Evolutionary conservation across 495 filamentous ascomycete species (phyloP).

Genomic region (Aspergillus nanangensis): DNA sequence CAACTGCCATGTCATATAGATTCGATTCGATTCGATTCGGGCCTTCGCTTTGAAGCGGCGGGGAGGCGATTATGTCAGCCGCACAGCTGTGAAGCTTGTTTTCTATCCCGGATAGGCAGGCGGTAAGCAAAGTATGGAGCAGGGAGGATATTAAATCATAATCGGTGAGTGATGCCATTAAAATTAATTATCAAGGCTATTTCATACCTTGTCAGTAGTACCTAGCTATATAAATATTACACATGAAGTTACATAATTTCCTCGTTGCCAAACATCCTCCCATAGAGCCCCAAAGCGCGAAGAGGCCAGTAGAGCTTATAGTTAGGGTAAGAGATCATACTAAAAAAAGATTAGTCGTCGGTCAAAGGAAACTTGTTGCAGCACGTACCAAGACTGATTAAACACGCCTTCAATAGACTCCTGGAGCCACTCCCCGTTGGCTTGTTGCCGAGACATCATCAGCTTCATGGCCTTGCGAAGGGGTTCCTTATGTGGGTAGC

Average conservation of each 20-base stretch:
- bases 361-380: constrained; percentile 48
- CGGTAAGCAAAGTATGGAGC: too few relatives aligned
- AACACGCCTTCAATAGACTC: constrained; percentile 97
- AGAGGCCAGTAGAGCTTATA: constrained; percentile 98
- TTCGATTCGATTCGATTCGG: too few relatives aligned
- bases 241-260: constrained; percentile 28
- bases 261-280: constrained; percentile 66
- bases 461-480: constrained; percentile 73
- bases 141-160: too few relatives aligned
- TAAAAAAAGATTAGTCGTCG: constrained; percentile 58
- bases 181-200: too few relatives aligned
- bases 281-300: constrained; percentile 87
- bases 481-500: constrained; percentile 70
- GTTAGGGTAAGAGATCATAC: constrained; percentile 99
- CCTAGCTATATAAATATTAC: neutral
- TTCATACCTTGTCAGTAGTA: too few relatives aligned
- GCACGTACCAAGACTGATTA: constrained; percentile 85
- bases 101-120: too few relatives aligned
- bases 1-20: too few relatives aligned
- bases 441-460: constrained; percentile 78
- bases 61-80: too few relatives aligned
- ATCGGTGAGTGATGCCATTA: too few relatives aligned
- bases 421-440: constrained; percentile 90
- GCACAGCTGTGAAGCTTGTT: too few relatives aligned
- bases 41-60: too few relatives aligned